phyloP scores from a whole-genome alignment of 2,329 filamentous ascomycete species.

The Colletotrichum filicis region DNA sequence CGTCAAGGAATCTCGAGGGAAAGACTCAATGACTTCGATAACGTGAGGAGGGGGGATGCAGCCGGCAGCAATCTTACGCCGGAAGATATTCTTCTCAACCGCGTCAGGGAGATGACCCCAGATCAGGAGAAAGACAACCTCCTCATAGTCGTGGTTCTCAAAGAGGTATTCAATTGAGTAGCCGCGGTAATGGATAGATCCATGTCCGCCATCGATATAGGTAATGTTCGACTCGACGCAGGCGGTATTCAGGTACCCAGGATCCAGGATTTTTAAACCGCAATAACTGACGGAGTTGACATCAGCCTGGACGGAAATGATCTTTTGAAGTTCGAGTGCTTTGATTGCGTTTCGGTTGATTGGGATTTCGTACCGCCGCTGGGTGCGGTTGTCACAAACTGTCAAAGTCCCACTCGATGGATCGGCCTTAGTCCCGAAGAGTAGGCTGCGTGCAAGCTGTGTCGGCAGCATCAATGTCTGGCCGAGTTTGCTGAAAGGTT shows the following conservation, averaged over 20 bases:
- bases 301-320: conserved; percentile 42
- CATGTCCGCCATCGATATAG: conserved; percentile 46
- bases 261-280: conserved; percentile 10
- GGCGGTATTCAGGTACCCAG: conserved; percentile 17
- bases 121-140: conserved; percentile 48
- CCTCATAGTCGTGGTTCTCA: conserved; percentile 38
- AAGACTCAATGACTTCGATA: conserved; percentile 19
- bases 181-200: conserved; percentile 46
- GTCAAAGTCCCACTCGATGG: neutral
- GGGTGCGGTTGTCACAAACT: conserved; percentile 41
- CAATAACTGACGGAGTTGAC: neutral
- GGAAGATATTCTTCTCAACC: conserved; percentile 41
- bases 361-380: conserved; percentile 43
- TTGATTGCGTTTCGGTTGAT: conserved; percentile 44
- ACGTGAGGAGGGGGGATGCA: conserved; percentile 13
- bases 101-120: conserved; percentile 49
- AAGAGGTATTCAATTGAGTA: conserved; percentile 42
- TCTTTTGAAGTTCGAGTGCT: conserved; percentile 43
- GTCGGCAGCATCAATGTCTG: no score
- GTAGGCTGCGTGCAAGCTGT: neutral
- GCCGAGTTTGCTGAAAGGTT: neutral
- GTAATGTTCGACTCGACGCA: conserved; percentile 38
- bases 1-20: conserved; percentile 43
- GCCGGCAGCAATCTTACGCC: neutral
- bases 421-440: neutral